These are phyloP conservation scores for Chaetomiaceae sp. DNA, from an alignment of 2,329 filamentous ascomycete species.

Conservation along the genomic window DNA sequence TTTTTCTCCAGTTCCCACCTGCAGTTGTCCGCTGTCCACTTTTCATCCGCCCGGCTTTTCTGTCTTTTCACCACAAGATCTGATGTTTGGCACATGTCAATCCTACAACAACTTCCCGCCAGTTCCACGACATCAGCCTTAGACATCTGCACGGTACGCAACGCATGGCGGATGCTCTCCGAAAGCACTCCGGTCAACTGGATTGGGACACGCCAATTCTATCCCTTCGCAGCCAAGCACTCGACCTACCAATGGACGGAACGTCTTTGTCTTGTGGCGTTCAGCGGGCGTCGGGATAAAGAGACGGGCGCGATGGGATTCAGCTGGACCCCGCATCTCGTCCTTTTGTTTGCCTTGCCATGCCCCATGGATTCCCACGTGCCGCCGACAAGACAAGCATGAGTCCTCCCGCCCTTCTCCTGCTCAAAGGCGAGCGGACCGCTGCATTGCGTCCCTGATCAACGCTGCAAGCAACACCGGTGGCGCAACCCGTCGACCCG, in stretches of 20 bases:
- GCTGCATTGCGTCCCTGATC: background rate
- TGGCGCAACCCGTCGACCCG: too few relatives aligned
- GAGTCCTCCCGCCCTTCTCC: too few relatives aligned
- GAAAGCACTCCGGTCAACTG: background rate
- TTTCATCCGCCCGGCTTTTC: background rate
- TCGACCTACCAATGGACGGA: background rate
- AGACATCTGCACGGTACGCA: background rate
- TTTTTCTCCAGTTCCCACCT: too few relatives aligned
- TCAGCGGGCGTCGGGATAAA: background rate
- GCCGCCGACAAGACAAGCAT: background rate
- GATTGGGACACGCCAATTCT: background rate
- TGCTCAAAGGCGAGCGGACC: background rate
- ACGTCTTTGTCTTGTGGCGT: constrained; percentile 1
- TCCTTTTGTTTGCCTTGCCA: background rate
- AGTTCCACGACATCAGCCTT: too few relatives aligned
- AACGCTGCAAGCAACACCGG: background rate
- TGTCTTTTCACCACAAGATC: too few relatives aligned
- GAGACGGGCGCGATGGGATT: background rate
- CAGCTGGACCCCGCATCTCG: background rate
- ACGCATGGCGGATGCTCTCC: background rate
- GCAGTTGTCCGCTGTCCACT: too few relatives aligned
- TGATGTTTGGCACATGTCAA: too few relatives aligned
- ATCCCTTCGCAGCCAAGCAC: background rate
- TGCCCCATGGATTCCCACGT: background rate
- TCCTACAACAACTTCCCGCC: too few relatives aligned